A percentile compares a stretch with the other conserved stretches of the same genome.
These are phyloP conservation scores for Aspergillus saccharolyticus DNA, from an alignment of 495 filamentous ascomycete species.

Conservation along the genomic window DNA sequence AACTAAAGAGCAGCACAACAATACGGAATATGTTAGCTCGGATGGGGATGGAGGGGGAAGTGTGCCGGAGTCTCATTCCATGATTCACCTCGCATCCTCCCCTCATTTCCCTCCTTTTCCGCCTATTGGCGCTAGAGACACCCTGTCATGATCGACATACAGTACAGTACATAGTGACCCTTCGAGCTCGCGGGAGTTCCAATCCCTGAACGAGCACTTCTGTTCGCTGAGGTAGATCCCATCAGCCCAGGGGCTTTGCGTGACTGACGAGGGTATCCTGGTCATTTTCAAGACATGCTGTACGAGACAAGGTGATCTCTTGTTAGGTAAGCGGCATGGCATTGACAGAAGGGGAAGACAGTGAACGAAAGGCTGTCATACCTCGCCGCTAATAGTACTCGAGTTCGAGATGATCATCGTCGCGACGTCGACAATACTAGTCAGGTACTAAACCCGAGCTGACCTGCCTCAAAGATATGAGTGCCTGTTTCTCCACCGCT, in stretches of 20 bases:
- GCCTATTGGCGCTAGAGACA: background rate
- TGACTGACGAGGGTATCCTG: constrained; percentile 22
- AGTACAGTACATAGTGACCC: constrained; percentile 1
- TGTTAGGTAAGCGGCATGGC: background rate
- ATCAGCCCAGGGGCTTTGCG: constrained; percentile 17
- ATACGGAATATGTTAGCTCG: too few relatives aligned
- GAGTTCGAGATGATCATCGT: background rate
- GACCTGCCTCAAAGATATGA: background rate
- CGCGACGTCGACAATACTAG: background rate
- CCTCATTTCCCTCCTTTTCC: background rate
- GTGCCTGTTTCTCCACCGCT: constrained; percentile 6
- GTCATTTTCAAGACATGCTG: constrained; percentile 2
- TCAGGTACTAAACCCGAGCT: constrained; percentile 7
- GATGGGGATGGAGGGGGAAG: too few relatives aligned
- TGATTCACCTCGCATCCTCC: background rate
- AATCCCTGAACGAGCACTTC: constrained; percentile 7
- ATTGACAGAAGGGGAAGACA: background rate
- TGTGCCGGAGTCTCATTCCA: background rate
- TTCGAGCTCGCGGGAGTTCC: constrained; percentile 3
- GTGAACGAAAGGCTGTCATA: background rate
- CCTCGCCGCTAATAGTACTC: background rate
- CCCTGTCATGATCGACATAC: constrained; percentile 12
- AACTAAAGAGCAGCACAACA: too few relatives aligned
- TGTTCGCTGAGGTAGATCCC: constrained; percentile 3
- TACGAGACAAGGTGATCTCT: background rate